A percentile compares a stretch with the other conserved stretches of the same genome.
Evolutionary conservation across 176 grass and related monocot genomes (phyloP).

Genomic region (Oryza brachyantha): DNA sequence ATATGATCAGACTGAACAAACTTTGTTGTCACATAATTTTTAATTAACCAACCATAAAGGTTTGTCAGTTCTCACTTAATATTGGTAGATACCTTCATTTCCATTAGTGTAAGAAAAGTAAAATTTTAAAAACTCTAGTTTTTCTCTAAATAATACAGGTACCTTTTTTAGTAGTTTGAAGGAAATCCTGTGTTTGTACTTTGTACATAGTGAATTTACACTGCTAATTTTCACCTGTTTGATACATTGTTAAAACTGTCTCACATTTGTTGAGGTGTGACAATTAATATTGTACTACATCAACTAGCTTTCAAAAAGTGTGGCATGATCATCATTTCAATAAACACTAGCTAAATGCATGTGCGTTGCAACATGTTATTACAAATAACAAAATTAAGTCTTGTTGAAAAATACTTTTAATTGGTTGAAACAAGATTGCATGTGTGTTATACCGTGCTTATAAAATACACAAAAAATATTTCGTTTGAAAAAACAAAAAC

Average conservation of each 20-base stretch:
- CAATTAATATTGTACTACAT: not conserved
- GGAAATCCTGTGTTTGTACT: not conserved
- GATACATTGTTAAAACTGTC: not conserved
- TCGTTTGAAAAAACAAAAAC: too few species aligned
- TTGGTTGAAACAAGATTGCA: too few species aligned
- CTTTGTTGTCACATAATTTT: not conserved
- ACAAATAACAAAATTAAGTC: too few species aligned
- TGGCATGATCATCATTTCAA: not conserved
- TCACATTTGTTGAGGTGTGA: not conserved
- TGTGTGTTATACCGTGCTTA: too few species aligned
- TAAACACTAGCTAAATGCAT: too few species aligned
- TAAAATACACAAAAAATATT: too few species aligned
- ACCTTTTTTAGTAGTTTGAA: slow-evolving; percentile 23
- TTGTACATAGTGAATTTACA: slow-evolving; percentile 1
- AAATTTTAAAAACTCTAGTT: not conserved
- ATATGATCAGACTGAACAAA: not conserved
- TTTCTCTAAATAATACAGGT: not conserved
- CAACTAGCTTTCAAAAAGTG: not conserved
- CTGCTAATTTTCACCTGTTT: not conserved
- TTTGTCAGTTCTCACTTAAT: slow-evolving; percentile 9
- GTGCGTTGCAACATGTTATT: too few species aligned
- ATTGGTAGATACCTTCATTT: slow-evolving; percentile 7
- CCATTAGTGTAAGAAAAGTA: slow-evolving; percentile 6
- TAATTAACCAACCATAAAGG: not conserved
- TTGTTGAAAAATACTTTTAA: too few species aligned